A percentile compares a stretch with the other conserved stretches of the same genome.
These are phyloP conservation scores for Xanthoceras sorbifolium DNA, from an alignment of 345 rosid species.

Conservation along the genomic window DNA sequence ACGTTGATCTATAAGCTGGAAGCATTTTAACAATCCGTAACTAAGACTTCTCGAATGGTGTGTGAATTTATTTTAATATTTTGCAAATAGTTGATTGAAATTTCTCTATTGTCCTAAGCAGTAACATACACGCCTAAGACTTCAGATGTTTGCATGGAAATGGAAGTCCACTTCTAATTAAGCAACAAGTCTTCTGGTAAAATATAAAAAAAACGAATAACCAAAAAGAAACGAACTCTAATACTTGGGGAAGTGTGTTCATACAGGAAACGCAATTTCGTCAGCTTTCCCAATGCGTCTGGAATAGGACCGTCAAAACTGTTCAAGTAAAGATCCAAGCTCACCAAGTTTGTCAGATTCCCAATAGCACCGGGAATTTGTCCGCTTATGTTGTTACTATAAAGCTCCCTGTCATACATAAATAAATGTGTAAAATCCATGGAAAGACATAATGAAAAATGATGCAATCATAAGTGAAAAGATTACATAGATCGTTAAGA, in stretches of 20 bases:
- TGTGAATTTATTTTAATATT: too few relatives aligned
- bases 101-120: too few relatives aligned
- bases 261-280: conserved; percentile 40
- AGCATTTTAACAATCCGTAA: too few relatives aligned
- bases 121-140: not conserved
- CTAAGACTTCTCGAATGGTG: too few relatives aligned
- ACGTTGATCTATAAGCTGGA: too few relatives aligned
- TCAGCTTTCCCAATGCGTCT: conserved; percentile 38
- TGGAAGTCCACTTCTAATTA: not conserved
- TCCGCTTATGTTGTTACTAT: conserved; percentile 44
- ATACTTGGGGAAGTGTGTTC: conserved; percentile 19
- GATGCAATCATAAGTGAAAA: not conserved
- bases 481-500: not conserved
- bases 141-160: not conserved
- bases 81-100: too few relatives aligned
- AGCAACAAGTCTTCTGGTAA: not conserved
- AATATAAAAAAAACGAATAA: not conserved
- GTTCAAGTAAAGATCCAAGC: conserved; percentile 52
- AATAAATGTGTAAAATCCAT: not conserved
- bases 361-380: conserved; percentile 41
- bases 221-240: not conserved
- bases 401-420: conserved; percentile 36
- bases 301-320: conserved; percentile 41
- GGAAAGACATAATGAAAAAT: not conserved
- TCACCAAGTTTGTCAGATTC: conserved; percentile 40